Conservation (phyloP, 176 grass and related monocot genomes). For the Hordeum marinum region DNA sequence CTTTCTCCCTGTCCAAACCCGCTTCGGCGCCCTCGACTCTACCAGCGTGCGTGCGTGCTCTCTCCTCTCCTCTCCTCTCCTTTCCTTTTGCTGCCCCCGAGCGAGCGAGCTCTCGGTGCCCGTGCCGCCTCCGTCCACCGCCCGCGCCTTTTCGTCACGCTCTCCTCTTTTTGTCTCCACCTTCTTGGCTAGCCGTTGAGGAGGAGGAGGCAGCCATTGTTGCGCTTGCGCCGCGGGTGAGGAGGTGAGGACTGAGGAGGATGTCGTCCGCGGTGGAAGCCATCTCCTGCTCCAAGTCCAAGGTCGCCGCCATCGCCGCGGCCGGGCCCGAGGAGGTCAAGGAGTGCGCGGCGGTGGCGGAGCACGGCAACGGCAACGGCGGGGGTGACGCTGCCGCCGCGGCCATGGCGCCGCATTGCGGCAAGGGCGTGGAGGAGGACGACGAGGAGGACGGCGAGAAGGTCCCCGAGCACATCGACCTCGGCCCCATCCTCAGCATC, state of each 20-base stretch:
- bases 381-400: not conserved
- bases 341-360: conserved; percentile 9
- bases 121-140: not conserved
- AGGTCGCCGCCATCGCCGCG: conserved; percentile 34
- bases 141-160: conserved; percentile 13
- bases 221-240: too few species aligned
- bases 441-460: conserved; percentile 59
- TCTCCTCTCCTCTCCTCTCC: too few species aligned
- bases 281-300: conserved; percentile 40
- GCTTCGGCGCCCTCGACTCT: conserved; percentile 23
- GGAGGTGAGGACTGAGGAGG: too few species aligned
- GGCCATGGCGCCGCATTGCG: conserved; percentile 33
- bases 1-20: conserved; percentile 20
- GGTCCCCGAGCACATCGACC: conserved; percentile 53
- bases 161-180: not conserved
- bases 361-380: conserved; percentile 8
- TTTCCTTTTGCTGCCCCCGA: conserved; percentile 30
- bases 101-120: conserved; percentile 11
- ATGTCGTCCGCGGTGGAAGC: conserved; percentile 88
- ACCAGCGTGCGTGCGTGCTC: not conserved
- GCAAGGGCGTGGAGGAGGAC: conserved; percentile 43
- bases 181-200: conserved; percentile 18
- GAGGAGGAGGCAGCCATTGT: too few species aligned
- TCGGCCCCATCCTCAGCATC: conserved; percentile 90
- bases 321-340: conserved; percentile 21